Evolutionary conservation across 805 yeast species (phyloP).

Genomic region (Henningerozyma blattae): DNA sequence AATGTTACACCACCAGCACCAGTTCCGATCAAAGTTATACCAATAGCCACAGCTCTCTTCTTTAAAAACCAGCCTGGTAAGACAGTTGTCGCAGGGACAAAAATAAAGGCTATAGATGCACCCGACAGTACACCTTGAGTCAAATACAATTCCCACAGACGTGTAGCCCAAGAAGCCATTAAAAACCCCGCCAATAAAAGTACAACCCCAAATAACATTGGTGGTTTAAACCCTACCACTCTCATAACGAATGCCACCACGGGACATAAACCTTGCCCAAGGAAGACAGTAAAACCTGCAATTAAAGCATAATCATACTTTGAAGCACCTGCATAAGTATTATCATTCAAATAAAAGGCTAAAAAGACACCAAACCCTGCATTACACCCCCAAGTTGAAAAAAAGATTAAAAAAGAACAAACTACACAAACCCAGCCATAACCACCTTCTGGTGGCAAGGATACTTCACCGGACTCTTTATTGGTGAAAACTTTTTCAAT

Average conservation of each 20-base stretch:
- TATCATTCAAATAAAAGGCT: constrained; percentile 39
- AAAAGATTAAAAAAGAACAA: constrained; percentile 38
- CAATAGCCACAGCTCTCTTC: constrained; percentile 44
- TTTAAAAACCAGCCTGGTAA: constrained; percentile 63
- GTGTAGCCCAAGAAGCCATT: constrained; percentile 47
- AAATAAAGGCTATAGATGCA: constrained; percentile 36
- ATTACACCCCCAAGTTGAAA: constrained; percentile 66
- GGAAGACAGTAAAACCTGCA: constrained; percentile 50
- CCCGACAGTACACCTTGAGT: constrained; percentile 62
- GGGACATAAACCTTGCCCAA: constrained; percentile 53
- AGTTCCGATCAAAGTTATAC: constrained; percentile 37
- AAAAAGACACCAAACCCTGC: constrained; percentile 52
- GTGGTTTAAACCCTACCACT: constrained; percentile 36
- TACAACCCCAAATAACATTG: constrained; percentile 37
- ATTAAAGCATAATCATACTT: constrained; percentile 51
- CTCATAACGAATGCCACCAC: constrained; percentile 35
- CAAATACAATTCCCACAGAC: constrained; percentile 52
- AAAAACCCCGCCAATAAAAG: constrained; percentile 43
- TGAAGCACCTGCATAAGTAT: constrained; percentile 41
- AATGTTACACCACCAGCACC: constrained; percentile 41
- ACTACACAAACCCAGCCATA: constrained; percentile 54
- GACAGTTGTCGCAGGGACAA: constrained; percentile 46
- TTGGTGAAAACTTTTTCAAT: constrained; percentile 14
- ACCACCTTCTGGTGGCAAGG: constrained; percentile 50
- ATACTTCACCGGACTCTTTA: constrained; percentile 23